phyloP scores from a whole-genome alignment of 345 rosid genomes.

The Arabis alpina region DNA sequence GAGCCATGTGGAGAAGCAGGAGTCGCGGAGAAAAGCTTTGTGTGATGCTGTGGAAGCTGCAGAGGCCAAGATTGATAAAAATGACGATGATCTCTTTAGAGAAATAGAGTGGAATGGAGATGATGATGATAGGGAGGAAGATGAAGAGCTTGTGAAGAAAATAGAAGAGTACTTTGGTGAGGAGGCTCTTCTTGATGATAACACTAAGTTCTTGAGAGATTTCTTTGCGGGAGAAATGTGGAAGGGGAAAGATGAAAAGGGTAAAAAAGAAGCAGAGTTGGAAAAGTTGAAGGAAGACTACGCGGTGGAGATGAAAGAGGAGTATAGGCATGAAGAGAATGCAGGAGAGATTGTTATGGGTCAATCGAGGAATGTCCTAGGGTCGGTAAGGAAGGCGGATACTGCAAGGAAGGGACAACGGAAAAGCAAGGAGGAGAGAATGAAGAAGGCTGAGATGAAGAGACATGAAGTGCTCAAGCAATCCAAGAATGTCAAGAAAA shows the following conservation, averaged over 20 bases:
- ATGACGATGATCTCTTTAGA: slow-evolving; percentile 48
- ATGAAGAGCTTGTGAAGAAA: slow-evolving; percentile 50
- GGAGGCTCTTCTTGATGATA: slow-evolving; percentile 55
- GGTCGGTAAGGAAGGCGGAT: slow-evolving; percentile 82
- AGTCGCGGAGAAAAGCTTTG: slow-evolving; percentile 58
- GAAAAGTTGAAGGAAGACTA: slow-evolving; percentile 51
- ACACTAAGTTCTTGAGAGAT: slow-evolving; percentile 62
- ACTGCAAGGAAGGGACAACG: slow-evolving; percentile 70
- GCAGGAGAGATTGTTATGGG: slow-evolving; percentile 71
- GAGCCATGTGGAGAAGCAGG: slow-evolving; percentile 64
- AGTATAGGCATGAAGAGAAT: slow-evolving; percentile 72
- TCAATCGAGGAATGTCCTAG: slow-evolving; percentile 75
- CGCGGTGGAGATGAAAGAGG: slow-evolving; percentile 65
- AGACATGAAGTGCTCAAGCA: slow-evolving; percentile 82
- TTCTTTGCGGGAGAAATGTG: slow-evolving; percentile 75
- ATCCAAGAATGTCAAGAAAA: slow-evolving; percentile 86
- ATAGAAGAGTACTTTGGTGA: slow-evolving; percentile 66
- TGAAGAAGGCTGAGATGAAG: slow-evolving; percentile 65
- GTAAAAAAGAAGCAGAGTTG: slow-evolving; percentile 46
- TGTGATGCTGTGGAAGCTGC: slow-evolving; percentile 51
- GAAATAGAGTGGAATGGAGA: slow-evolving; percentile 45
- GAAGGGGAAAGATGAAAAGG: slow-evolving; percentile 56
- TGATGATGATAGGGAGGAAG: slow-evolving; percentile 38
- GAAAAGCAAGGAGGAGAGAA: slow-evolving; percentile 72
- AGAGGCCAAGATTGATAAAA: slow-evolving; percentile 40